Evolutionary conservation across 2,329 filamentous ascomycete species (phyloP), one percentile per base, ranked within the genome.

Genomic region (Stagonosporopsis cucurbitacearum): DNA sequence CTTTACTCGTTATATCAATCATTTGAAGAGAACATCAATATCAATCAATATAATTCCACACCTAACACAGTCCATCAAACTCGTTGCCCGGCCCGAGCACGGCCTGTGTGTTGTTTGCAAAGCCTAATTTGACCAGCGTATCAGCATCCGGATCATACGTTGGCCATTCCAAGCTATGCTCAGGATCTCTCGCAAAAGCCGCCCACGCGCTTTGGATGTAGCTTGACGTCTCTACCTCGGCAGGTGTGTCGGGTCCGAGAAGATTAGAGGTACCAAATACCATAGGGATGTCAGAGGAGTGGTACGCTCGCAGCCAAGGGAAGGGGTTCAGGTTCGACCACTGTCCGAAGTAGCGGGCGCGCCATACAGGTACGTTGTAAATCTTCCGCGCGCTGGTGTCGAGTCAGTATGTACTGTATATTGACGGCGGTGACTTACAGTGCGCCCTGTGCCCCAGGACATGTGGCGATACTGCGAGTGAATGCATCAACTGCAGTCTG

Each of bases 201-300:
- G 66, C 46, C 58, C 72, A 66, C 2, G 66, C 62, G 45, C 66
- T 63, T 50, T 75, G 68, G 60, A 75, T 70, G 32, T 70, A 71
- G 40, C 61, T 53, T 32, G 66, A 70, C 4, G 68, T 70, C 44
- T 58, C 62, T 15, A 45, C 56, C 50, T 75, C 72, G 1, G 66
- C 54, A 12, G 58, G 36, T 1, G 66, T 63, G n/a, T 62, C 39
- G 6, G 60, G 51, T 2, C 57, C 65, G 6, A 52, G 50, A 12
- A 65, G 42, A 42, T 63, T 50, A 26, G 57, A 58, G 2, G 67
- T 70, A 3, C 65, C 67, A 50, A 70, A 70, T 2, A 68, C 35
- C 58, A 69, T 65, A 6, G 66, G 65, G 15, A 68, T 61, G 30
- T 68, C 65, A 20, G 54, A 61, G n/a, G 50, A 57, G 49, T 69